These are phyloP conservation scores for Sphagnum contortum DNA, from an alignment of 225 moss, liverwort and hornwort genomes.

Conservation along the genomic window DNA sequence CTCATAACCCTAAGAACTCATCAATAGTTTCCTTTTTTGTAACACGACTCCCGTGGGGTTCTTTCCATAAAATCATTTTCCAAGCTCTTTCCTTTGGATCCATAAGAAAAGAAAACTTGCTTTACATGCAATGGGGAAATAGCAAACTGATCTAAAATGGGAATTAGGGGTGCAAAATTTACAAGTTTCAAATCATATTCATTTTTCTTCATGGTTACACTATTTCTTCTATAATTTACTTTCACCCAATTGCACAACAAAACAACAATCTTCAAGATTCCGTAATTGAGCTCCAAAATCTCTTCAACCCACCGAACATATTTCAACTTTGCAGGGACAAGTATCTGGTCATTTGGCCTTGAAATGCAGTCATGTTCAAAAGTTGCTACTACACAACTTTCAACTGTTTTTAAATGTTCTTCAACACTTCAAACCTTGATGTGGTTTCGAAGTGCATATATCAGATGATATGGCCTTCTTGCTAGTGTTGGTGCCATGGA, in stretches of 20 bases:
- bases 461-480: neutral
- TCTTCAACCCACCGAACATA: neutral
- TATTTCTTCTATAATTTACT: neutral
- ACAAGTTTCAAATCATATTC: neutral
- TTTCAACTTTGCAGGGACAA: neutral
- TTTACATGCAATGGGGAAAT: neutral
- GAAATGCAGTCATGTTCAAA: neutral
- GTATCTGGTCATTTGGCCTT: neutral
- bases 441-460: neutral
- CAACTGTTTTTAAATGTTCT: neutral
- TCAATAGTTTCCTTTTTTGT: too few species aligned
- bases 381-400: neutral
- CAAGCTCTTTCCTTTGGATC: neutral
- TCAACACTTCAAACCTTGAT: neutral
- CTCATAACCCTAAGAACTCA: too few species aligned
- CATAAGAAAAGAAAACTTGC: neutral
- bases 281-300: neutral
- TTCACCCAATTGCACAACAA: neutral
- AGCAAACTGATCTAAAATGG: neutral
- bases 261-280: neutral
- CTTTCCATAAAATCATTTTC: neutral
- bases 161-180: neutral
- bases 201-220: neutral
- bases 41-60: neutral
- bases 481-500: neutral